Conservation (phyloP, 352 stramenopile species). For the Pythium brachiatum region DNA sequence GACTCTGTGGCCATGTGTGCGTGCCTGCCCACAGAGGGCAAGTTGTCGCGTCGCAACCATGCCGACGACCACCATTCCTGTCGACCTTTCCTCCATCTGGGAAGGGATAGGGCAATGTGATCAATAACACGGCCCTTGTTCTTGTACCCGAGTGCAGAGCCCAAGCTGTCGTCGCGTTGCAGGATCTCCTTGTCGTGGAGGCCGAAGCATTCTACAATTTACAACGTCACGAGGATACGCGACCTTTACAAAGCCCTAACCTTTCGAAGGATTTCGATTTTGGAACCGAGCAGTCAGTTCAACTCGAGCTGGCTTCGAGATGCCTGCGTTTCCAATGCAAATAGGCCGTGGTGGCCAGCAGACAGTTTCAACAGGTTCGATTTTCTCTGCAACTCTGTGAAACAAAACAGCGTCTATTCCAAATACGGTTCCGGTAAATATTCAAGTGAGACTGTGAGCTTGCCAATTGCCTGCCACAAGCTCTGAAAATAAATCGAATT, state of each 20-base stretch:
- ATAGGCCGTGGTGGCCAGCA: slow-evolving; percentile 12
- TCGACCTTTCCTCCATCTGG: slow-evolving; percentile 21
- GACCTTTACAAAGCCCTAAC: slow-evolving; percentile 19
- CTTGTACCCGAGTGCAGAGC: neutral
- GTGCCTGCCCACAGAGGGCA: slow-evolving; percentile 7
- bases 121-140: slow-evolving; percentile 1
- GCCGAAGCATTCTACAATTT: neutral
- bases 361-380: slow-evolving; percentile 6
- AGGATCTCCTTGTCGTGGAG: neutral
- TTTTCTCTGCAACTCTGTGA: slow-evolving; percentile 5
- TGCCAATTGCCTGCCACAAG: too few species aligned
- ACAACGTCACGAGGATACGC: slow-evolving; percentile 16
- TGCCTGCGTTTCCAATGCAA: slow-evolving; percentile 1
- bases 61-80: slow-evolving; percentile 16
- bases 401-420: neutral
- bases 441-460: too few species aligned
- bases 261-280: neutral
- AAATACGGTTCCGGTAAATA: too few species aligned
- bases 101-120: slow-evolving; percentile 11
- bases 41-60: slow-evolving; percentile 24
- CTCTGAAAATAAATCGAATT: slow-evolving; percentile 3
- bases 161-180: slow-evolving; percentile 8
- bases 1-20: neutral
- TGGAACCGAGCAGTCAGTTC: slow-evolving; percentile 1
- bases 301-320: slow-evolving; percentile 14